These are phyloP conservation scores for Aureobasidium pullulans DNA, from an alignment of 2,329 filamentous ascomycete genomes.

Conservation along the genomic window DNA sequence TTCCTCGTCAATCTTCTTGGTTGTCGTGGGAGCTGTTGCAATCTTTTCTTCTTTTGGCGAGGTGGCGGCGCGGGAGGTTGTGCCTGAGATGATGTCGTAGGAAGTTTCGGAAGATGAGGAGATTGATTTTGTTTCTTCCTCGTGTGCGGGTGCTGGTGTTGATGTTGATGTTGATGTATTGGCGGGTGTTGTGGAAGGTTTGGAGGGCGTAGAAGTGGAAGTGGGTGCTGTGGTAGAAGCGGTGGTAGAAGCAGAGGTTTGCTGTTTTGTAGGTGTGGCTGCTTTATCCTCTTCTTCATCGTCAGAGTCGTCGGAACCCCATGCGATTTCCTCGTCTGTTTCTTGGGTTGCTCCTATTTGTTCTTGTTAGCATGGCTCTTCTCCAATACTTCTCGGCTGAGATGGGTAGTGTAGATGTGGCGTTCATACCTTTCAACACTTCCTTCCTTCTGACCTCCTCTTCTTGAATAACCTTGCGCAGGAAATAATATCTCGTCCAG, in stretches of 20 bases:
- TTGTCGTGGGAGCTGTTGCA: neutral
- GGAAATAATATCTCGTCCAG: constrained; percentile 93
- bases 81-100: constrained; percentile 80
- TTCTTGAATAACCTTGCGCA: constrained; percentile 85
- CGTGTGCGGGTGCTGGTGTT: constrained; percentile 53
- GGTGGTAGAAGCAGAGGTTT: constrained; percentile 12
- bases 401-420: too few relatives aligned
- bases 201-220: constrained; percentile 1
- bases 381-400: too few relatives aligned
- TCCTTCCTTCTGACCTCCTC: constrained; percentile 85
- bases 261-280: constrained; percentile 21
- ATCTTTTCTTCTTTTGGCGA: constrained; percentile 48
- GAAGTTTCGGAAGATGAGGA: constrained; percentile 81
- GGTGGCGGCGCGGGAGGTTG: constrained; percentile 67
- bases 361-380: neutral
- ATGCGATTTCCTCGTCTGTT: constrained; percentile 63
- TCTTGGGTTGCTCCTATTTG: constrained; percentile 58
- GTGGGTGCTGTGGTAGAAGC: constrained; percentile 10
- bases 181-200: constrained; percentile 19
- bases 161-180: constrained; percentile 53
- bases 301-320: constrained; percentile 71
- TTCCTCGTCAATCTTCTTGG: constrained; percentile 21
- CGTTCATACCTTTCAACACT: constrained; percentile 70
- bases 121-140: constrained; percentile 70
- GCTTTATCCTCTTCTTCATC: constrained; percentile 30